Evolutionary conservation across 352 stramenopile genomes (phyloP).

Genomic region (Pythium monospermum): DNA sequence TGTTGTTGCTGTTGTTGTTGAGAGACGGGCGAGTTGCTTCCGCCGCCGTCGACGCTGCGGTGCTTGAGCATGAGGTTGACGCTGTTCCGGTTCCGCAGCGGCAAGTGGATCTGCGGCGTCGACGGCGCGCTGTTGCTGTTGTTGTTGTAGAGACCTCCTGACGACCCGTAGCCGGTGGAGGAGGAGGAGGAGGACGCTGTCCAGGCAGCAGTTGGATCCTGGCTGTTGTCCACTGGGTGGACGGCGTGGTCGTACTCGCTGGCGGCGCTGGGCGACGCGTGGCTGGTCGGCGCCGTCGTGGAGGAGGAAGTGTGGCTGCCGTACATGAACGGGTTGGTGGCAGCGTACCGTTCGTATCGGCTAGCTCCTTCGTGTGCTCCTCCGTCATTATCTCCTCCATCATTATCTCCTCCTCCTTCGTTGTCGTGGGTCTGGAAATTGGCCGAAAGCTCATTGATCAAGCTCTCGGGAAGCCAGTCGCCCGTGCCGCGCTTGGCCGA

Average conservation of each 20-base stretch:
- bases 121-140: conserved; percentile 2
- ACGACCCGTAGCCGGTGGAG: not conserved
- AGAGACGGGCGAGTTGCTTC: too few relatives aligned
- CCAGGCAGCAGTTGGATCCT: too few relatives aligned
- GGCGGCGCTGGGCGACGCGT: conserved; percentile 1
- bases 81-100: conserved; percentile 49
- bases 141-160: conserved; percentile 4
- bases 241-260: conserved; percentile 16
- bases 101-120: conserved; percentile 50
- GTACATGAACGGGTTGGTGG: conserved; percentile 19
- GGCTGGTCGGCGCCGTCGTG: not conserved
- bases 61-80: conserved; percentile 24
- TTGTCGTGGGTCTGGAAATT: conserved; percentile 36
- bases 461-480: conserved; percentile 69
- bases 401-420: not conserved
- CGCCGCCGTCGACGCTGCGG: too few relatives aligned
- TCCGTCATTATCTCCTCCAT: too few relatives aligned
- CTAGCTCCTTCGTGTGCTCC: too few relatives aligned
- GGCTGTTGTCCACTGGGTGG: conserved; percentile 23
- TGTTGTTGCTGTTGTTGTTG: too few relatives aligned
- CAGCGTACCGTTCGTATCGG: too few relatives aligned
- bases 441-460: conserved; percentile 68
- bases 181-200: too few relatives aligned
- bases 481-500: conserved; percentile 63
- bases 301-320: not conserved